A percentile compares a stretch with the other conserved stretches of the same genome.
Evolutionary conservation across 768 basidiomycete genomes (phyloP).

Genomic region (Boletus sp.): DNA sequence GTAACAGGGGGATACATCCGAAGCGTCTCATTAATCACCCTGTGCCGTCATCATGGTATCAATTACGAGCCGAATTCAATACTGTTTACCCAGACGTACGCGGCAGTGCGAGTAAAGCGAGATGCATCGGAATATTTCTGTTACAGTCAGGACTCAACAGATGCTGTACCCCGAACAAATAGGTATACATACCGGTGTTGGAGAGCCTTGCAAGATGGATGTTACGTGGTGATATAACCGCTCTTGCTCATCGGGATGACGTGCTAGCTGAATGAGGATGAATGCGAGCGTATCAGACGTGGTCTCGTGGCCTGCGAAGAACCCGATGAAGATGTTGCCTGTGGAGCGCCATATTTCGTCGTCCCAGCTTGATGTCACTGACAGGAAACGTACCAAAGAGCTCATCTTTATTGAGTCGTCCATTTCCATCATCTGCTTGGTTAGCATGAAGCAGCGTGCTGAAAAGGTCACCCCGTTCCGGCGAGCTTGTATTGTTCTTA

Average conservation of each 20-base stretch:
- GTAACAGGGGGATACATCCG: not conserved
- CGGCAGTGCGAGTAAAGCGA: not conserved
- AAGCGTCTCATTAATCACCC: not conserved
- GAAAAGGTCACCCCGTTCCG: not conserved
- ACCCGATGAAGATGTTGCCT: not conserved
- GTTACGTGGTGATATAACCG: not conserved
- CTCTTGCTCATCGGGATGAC: not conserved
- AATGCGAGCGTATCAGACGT: not conserved
- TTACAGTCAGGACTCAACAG: not conserved
- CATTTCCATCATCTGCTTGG: not conserved
- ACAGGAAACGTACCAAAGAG: not conserved
- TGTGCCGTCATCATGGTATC: not conserved
- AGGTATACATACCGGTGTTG: not conserved
- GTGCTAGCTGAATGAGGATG: not conserved
- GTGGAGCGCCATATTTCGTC: not conserved
- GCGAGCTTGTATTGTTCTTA: not conserved
- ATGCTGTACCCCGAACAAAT: not conserved
- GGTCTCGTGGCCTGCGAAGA: not conserved
- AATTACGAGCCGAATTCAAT: not conserved
- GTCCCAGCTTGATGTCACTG: not conserved
- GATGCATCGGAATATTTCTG: not conserved
- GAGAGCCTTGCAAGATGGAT: not conserved
- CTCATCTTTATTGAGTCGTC: not conserved
- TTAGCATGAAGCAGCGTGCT: not conserved
- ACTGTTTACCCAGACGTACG: not conserved